Conservation (phyloP, 1,139 yeast genomes). For the Ogataea hybrid region DNA sequence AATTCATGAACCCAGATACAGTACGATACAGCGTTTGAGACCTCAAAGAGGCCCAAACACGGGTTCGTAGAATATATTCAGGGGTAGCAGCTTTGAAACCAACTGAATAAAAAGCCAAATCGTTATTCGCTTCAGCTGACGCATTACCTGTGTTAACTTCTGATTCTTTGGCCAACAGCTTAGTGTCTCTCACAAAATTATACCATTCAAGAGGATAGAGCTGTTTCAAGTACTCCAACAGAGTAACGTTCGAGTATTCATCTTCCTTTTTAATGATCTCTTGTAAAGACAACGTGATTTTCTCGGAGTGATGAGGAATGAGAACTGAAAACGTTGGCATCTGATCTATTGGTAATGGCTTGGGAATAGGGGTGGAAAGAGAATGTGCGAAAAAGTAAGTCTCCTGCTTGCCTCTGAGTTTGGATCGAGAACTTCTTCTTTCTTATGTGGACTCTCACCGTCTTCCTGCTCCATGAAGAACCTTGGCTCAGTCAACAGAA, state of each 20-base stretch:
- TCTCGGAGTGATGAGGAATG: conserved; percentile 52
- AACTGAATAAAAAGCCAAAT: conserved; percentile 46
- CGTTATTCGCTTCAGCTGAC: conserved; percentile 34
- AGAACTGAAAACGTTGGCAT: conserved; percentile 54
- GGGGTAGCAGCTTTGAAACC: conserved; percentile 56
- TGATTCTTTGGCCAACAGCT: conserved; percentile 45
- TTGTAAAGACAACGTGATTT: conserved; percentile 44
- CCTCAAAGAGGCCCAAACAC: conserved; percentile 58
- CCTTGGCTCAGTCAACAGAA: conserved; percentile 42
- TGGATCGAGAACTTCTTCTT: conserved; percentile 26
- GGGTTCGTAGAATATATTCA: conserved; percentile 49
- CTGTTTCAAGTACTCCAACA: conserved; percentile 50
- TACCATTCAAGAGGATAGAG: conserved; percentile 52
- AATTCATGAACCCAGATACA: conserved; percentile 57
- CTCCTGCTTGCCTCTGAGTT: conserved; percentile 45
- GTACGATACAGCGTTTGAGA: conserved; percentile 56
- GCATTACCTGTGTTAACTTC: conserved; percentile 32
- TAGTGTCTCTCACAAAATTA: conserved; percentile 50
- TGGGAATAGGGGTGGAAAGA: conserved; percentile 52
- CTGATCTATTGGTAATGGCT: conserved; percentile 39
- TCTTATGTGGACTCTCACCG: conserved; percentile 30
- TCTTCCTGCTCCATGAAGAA: conserved; percentile 54
- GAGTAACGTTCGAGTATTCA: conserved; percentile 46
- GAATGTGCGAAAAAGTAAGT: conserved; percentile 55
- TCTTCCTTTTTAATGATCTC: conserved; percentile 50